A percentile compares a stretch with the other conserved stretches of the same genome.
These are phyloP conservation scores for Tetragonia tetragonoides DNA, from an alignment of 148 eudicot genomes.

Conservation along the genomic window DNA sequence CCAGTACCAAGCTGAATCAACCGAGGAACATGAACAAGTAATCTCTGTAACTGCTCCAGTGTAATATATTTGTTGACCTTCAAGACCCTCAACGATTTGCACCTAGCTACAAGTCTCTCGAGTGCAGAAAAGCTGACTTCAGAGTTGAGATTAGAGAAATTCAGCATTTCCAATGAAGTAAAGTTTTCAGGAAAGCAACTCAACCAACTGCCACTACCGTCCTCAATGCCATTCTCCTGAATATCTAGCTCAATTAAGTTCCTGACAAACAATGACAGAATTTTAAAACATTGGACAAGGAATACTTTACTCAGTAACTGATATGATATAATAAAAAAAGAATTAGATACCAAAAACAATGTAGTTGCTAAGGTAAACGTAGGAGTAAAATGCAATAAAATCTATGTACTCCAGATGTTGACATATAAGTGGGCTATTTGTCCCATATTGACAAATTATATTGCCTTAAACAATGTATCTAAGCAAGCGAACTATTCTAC, in stretches of 20 bases:
- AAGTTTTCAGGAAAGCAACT: conserved; percentile 73
- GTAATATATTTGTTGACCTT: conserved; percentile 59
- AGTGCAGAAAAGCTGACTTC: conserved; percentile 67
- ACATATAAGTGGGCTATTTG: no score
- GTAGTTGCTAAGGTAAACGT: neutral
- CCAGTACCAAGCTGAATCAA: conserved; percentile 74
- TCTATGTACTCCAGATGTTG: neutral
- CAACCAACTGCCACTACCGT: conserved; percentile 66
- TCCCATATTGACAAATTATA: no score
- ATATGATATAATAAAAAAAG: neutral
- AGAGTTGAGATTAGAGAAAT: conserved; percentile 54
- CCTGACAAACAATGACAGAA: conserved; percentile 32
- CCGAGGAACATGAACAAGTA: conserved; percentile 60
- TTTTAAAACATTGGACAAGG: neutral
- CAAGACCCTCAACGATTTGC: conserved; percentile 59
- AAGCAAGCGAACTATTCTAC: no score
- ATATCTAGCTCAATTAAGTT: conserved; percentile 84
- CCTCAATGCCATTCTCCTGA: conserved; percentile 68
- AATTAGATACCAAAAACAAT: no score
- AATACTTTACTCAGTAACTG: neutral
- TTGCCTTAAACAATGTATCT: no score
- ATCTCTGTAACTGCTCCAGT: conserved; percentile 54
- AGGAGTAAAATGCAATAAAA: neutral
- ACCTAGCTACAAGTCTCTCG: conserved; percentile 57
- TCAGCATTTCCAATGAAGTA: conserved; percentile 66